Base-by-base conservation (phyloP, 1,284 basidiomycete species). In the Porphyrellus sp. region DNA sequence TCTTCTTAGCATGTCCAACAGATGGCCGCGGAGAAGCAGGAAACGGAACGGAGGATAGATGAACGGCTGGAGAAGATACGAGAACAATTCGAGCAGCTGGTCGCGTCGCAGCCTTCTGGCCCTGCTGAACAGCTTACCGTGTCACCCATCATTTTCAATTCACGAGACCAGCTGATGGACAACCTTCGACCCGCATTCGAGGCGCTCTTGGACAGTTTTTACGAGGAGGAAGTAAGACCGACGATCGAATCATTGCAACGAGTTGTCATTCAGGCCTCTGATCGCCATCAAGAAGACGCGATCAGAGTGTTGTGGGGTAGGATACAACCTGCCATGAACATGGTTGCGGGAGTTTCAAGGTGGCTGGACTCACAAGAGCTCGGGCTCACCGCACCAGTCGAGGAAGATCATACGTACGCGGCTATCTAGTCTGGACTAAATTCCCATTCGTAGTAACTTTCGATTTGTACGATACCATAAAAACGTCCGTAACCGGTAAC, bases 291-390 rank as follows among this genome's bases (percentile, higher is more conserved):
- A 40, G 54, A 56, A 42, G 66, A 65, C 21, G 53, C 58, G 20
- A 55, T 67, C 6, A 49, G 45, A 27, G 62, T 63, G 21, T 30
- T 66, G 33, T 66, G 67, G 67, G 64, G 64, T 8, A 61, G 40
- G 53, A 56, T 66, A 24, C 58, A 67, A 37, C 64, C 64, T 16
- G 67, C 67, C 5, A 68, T 66, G 64, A 65, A 67, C 28, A 61
- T 67, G 62, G 67, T 65, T 5, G 59, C 63, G 4, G 64, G 62
- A 11, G 67, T 65, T 46, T 69, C 65, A 21, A 55, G 49, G 35
- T 65, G 64, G 64, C 51, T 65, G 15, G 64, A 65, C 49, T 70
- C 67, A 8, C 65, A 69, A 23, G 64, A 65, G 33, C 60, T 70
- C 3, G 23, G 20, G 12, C 44, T 40, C 34, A 65, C 64, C n/a